These are phyloP conservation scores for Xylaria sp. DNA, from an alignment of 2,329 filamentous ascomycete species.

Conservation along the genomic window DNA sequence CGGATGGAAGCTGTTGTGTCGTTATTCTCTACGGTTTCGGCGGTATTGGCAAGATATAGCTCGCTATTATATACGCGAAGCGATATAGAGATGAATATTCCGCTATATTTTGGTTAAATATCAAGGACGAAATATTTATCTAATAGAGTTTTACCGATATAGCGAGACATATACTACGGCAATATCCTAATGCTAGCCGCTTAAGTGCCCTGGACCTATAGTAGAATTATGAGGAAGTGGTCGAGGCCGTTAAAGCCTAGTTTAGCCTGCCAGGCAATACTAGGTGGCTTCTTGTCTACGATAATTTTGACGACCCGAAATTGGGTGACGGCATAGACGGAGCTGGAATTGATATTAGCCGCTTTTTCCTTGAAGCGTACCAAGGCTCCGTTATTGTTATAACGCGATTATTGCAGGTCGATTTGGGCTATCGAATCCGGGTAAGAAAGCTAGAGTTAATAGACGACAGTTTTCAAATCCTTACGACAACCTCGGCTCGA, in stretches of 20 bases:
- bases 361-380: conserved; percentile 48
- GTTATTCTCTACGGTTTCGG: conserved; percentile 36
- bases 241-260: conserved; percentile 52
- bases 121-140: conserved; percentile 31
- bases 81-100: conserved; percentile 31
- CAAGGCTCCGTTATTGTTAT: conserved; percentile 57
- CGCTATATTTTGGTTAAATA: conserved; percentile 37
- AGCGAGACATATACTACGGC: conserved; percentile 32
- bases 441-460: conserved; percentile 47
- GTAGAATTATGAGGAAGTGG: conserved; percentile 39
- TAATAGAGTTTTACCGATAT: conserved; percentile 34
- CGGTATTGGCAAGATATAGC: conserved; percentile 39
- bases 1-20: conserved; percentile 40
- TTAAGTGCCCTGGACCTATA: conserved; percentile 18
- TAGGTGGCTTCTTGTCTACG: conserved; percentile 53
- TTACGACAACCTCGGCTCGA: conserved; percentile 7
- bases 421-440: conserved; percentile 48
- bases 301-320: conserved; percentile 55
- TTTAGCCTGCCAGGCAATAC: conserved; percentile 49
- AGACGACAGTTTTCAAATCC: conserved; percentile 8
- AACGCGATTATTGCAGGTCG: conserved; percentile 48
- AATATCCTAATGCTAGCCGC: conserved; percentile 28
- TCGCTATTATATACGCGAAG: conserved; percentile 35
- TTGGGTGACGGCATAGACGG: conserved; percentile 36
- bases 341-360: conserved; percentile 47